A percentile compares a stretch with the other conserved stretches of the same genome.
Evolutionary conservation across 2,329 filamentous ascomycete genomes (phyloP).

Genomic region (Neonectria faginata): DNA sequence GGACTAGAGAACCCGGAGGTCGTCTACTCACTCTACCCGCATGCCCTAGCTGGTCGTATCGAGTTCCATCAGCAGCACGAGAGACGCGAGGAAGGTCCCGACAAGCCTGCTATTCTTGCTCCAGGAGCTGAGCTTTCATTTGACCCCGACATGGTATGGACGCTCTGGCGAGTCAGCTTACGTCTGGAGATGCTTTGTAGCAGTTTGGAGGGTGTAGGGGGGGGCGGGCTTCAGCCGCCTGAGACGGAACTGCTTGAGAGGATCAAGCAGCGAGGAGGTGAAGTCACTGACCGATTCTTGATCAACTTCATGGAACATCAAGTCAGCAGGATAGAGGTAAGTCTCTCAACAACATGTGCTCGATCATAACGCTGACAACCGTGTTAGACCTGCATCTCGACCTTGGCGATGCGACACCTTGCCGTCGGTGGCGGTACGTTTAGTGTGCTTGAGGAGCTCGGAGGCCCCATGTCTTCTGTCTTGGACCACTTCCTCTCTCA

Average conservation of each 20-base stretch:
- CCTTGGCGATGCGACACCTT: slow-evolving; percentile 82
- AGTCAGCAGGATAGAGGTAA: slow-evolving; percentile 93
- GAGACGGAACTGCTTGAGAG: slow-evolving; percentile 85
- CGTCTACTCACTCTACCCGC: slow-evolving; percentile 95
- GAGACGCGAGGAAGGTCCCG: slow-evolving; percentile 56
- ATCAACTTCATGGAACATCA: slow-evolving; percentile 94
- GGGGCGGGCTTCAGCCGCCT: slow-evolving; percentile 76
- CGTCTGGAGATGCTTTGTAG: slow-evolving; percentile 94
- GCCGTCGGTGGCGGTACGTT: slow-evolving; percentile 75
- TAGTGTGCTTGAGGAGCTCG: slow-evolving; percentile 75
- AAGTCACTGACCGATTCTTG: slow-evolving; percentile 89
- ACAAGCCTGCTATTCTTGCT: slow-evolving; percentile 71
- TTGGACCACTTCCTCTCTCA: slow-evolving; percentile 71
- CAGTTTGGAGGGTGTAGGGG: slow-evolving; percentile 78
- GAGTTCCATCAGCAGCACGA: slow-evolving; percentile 71
- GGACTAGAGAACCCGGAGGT: slow-evolving; percentile 97
- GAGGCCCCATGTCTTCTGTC: slow-evolving; percentile 81
- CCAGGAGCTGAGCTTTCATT: slow-evolving; percentile 76
- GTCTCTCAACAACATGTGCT: slow-evolving; percentile 44
- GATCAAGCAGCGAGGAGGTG: slow-evolving; percentile 75
- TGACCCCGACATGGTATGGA: slow-evolving; percentile 88
- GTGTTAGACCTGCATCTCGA: slow-evolving; percentile 80
- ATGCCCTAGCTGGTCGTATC: slow-evolving; percentile 84
- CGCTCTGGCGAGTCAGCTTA: slow-evolving; percentile 88
- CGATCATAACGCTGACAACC: slow-evolving; percentile 38